Conservation (phyloP, 371 early-diverging fungal species). For the Mucor indicus region DNA sequence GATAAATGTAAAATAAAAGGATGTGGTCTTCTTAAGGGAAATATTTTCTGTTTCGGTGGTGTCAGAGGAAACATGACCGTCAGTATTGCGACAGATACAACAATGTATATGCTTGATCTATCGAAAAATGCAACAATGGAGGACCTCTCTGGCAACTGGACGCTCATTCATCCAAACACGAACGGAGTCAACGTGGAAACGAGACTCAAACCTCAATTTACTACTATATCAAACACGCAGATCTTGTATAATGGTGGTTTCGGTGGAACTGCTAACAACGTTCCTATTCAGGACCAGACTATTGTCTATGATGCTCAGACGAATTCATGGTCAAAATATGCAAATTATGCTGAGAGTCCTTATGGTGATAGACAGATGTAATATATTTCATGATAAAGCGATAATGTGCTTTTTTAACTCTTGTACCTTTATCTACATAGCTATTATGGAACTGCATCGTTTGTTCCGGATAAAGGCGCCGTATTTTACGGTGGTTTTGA, state of each 20-base stretch:
- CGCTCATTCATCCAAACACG: background rate
- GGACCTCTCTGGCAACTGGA: background rate
- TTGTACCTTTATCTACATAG: no score
- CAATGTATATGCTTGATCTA: constrained; percentile 1
- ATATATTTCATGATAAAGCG: no score
- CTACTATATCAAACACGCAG: background rate
- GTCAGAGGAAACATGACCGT: background rate
- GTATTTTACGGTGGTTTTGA: background rate
- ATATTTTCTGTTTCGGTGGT: background rate
- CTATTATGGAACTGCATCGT: background rate
- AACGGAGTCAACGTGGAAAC: background rate
- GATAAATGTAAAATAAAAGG: no score
- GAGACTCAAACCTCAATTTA: background rate
- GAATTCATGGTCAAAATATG: background rate
- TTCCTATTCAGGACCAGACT: background rate
- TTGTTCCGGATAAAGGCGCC: background rate
- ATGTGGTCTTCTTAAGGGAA: background rate
- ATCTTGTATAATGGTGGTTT: background rate
- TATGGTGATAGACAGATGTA: constrained; percentile 6
- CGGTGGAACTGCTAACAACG: background rate
- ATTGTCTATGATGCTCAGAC: background rate
- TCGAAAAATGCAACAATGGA: background rate
- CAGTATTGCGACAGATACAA: background rate
- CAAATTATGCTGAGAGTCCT: background rate
- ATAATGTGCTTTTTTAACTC: no score